These are phyloP conservation scores for Pseudogymnoascus sp. DNA, from an alignment of 2,329 filamentous ascomycete species.

Conservation along the genomic window DNA sequence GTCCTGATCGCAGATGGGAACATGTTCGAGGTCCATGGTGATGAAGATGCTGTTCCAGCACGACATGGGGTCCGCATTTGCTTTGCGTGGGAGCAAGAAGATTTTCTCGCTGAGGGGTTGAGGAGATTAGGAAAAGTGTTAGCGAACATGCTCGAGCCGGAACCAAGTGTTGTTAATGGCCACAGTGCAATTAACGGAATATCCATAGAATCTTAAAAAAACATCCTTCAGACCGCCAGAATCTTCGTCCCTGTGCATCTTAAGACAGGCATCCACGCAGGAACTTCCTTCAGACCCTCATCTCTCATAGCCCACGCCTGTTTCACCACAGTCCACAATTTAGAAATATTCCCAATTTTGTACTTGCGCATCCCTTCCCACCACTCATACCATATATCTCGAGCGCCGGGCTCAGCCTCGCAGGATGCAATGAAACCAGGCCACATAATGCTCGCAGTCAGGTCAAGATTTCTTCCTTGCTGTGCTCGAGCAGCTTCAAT, in stretches of 20 bases:
- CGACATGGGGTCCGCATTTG: conserved; percentile 55
- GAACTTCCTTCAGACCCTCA: neutral
- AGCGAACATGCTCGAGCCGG: conserved; percentile 22
- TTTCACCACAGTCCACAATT: neutral
- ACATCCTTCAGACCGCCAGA: neutral
- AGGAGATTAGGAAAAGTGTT: conserved; percentile 47
- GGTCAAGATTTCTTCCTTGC: neutral
- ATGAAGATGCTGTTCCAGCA: conserved; percentile 47
- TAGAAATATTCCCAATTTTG: neutral
- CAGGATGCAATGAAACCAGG: neutral
- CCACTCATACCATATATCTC: neutral
- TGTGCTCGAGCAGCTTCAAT: neutral
- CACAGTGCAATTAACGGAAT: neutral
- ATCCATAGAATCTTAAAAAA: neutral
- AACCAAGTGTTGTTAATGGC: neutral
- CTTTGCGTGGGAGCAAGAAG: conserved; percentile 65
- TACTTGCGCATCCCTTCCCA: neutral
- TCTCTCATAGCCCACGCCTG: neutral
- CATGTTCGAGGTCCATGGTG: conserved; percentile 60
- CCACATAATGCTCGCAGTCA: neutral
- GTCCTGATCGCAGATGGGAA: conserved; percentile 60
- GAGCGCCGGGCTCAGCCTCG: neutral
- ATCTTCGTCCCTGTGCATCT: neutral
- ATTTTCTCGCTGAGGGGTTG: conserved; percentile 59
- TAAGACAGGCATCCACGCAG: neutral